phyloP scores from a whole-genome alignment of 345 rosid species.

The Euphorbia peplus region DNA sequence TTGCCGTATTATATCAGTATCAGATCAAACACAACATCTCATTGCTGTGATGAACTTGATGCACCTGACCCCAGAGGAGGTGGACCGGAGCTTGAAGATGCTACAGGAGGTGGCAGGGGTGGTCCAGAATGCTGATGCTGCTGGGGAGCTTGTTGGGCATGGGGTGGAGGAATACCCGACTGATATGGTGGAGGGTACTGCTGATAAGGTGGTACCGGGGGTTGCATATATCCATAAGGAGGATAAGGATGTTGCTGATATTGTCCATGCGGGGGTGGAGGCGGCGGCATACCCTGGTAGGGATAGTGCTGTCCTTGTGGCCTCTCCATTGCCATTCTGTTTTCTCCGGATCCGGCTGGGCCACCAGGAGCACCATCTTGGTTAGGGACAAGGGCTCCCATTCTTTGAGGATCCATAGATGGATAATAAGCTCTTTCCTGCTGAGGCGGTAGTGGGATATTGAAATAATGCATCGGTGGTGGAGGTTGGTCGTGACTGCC shows the following conservation, averaged over 20 bases:
- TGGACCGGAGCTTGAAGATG: constrained; percentile 15
- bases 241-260: constrained; percentile 55
- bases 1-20: not conserved
- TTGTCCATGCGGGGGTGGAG: constrained; percentile 38
- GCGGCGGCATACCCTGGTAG: constrained; percentile 47
- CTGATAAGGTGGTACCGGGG: constrained; percentile 52
- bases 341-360: constrained; percentile 37
- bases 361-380: constrained; percentile 60
- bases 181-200: constrained; percentile 55
- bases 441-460: constrained; percentile 68
- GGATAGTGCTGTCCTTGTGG: constrained; percentile 52
- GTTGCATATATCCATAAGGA: constrained; percentile 64
- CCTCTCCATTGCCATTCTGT: constrained; percentile 42
- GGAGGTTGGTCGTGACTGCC: constrained; percentile 54
- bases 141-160: constrained; percentile 29
- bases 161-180: constrained; percentile 41
- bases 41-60: not conserved
- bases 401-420: constrained; percentile 96
- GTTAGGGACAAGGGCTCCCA: constrained; percentile 79
- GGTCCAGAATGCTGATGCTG: constrained; percentile 43
- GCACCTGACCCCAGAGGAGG: constrained; percentile 8
- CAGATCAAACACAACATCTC: not conserved
- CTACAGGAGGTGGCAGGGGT: constrained; percentile 25
- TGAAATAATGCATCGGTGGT: constrained; percentile 63
- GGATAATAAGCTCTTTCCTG: constrained; percentile 78